phyloP scores from a whole-genome alignment of 208 protist genomes.

The Borovskyia barvae region DNA sequence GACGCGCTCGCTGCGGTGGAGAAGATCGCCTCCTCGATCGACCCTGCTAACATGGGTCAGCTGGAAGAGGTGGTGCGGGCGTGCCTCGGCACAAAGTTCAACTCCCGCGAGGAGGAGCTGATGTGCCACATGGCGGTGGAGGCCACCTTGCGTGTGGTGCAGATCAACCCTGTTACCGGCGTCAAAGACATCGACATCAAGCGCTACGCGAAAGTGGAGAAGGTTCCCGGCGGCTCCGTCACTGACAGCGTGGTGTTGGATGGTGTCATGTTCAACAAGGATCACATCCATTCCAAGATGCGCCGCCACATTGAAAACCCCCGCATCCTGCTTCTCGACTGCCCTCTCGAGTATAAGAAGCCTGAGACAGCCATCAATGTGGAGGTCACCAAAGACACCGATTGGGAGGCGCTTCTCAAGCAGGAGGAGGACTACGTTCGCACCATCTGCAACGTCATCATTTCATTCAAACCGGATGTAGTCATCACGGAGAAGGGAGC shows the following conservation, averaged over 20 bases:
- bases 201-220: conserved; percentile 98
- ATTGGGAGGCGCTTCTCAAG: conserved; percentile 97
- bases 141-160: conserved; percentile 95
- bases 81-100: conserved; percentile 99
- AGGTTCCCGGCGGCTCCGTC: conserved; percentile 99
- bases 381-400: conserved; percentile 96
- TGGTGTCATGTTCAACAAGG: conserved; percentile 99
- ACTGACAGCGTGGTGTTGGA: conserved; percentile 97
- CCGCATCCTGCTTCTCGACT: conserved; percentile 98
- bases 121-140: conserved; percentile 99
- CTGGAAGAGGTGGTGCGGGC: conserved; percentile 92
- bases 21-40: conserved; percentile 89
- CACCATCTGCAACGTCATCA: conserved; percentile 96
- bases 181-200: conserved; percentile 99
- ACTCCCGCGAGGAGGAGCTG: conserved; percentile 94
- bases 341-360: conserved; percentile 99
- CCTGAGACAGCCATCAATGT: conserved; percentile 98
- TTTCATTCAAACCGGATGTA: conserved; percentile 98
- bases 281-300: conserved; percentile 99
- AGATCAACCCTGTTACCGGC: conserved; percentile 78
- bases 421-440: conserved; percentile 99
- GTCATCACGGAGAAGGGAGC: conserved; percentile 99
- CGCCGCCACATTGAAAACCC: conserved; percentile 98
- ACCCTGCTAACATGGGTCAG: conserved; percentile 91
- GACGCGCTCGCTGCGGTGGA: conserved; percentile 96